A percentile compares a stretch with the other conserved stretches of the same genome.
These are phyloP conservation scores for Blastomyces percursus DNA, from an alignment of 2,329 filamentous ascomycete species.

Conservation along the genomic window DNA sequence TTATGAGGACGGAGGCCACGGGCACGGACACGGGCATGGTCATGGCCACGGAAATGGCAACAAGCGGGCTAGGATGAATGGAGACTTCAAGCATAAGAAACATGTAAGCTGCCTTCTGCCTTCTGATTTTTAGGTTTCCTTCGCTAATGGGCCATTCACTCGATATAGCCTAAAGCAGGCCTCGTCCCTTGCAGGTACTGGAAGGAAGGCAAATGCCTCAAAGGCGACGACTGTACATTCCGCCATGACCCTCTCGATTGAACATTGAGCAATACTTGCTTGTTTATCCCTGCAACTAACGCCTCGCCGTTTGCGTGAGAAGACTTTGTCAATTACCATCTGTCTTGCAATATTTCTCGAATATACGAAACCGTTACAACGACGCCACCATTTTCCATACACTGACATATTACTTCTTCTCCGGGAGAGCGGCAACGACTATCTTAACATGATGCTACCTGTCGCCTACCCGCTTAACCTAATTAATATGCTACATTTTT, in stretches of 20 bases:
- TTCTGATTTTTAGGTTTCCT: not conserved
- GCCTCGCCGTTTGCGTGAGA: not conserved
- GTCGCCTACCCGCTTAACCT: not conserved
- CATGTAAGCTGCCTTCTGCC: conserved; percentile 24
- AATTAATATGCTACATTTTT: not conserved
- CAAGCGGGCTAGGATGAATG: conserved; percentile 28
- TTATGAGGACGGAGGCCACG: conserved; percentile 18
- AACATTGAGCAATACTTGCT: not conserved
- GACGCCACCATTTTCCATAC: not conserved
- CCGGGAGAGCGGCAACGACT: not conserved
- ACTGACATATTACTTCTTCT: not conserved
- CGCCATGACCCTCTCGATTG: conserved; percentile 30
- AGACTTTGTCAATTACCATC: not conserved
- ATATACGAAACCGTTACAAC: not conserved
- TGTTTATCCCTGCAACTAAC: not conserved
- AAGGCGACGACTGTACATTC: conserved; percentile 43
- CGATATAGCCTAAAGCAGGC: conserved; percentile 32
- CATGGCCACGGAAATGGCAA: conserved; percentile 21
- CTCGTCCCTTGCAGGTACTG: conserved; percentile 43
- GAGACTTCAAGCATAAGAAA: conserved; percentile 24
- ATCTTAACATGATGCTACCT: not conserved
- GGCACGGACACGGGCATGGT: conserved; percentile 17
- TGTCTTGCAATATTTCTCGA: not conserved
- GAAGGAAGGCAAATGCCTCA: conserved; percentile 43
- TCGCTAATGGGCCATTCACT: not conserved